Conservation (phyloP, 2,329 filamentous ascomycete genomes). For the Aureobasidium subglaciale region DNA sequence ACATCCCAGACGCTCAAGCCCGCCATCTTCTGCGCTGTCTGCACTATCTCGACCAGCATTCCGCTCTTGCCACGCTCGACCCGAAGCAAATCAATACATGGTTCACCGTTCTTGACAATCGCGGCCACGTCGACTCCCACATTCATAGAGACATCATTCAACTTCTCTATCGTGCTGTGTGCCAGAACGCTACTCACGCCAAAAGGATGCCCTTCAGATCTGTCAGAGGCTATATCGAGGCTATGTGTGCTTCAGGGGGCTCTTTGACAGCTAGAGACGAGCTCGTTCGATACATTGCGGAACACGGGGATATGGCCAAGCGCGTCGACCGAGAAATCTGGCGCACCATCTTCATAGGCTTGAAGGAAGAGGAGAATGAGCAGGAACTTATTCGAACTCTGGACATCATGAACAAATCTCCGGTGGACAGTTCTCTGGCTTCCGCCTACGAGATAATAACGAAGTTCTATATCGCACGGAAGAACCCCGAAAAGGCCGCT, state of each 20-base stretch:
- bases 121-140: not conserved
- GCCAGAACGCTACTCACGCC: not conserved
- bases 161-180: not conserved
- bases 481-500: slow-evolving; percentile 56
- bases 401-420: slow-evolving; percentile 40
- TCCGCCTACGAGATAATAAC: slow-evolving; percentile 29
- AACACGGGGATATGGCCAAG: no score
- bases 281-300: not conserved
- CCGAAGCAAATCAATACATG: not conserved
- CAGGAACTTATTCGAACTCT: slow-evolving; percentile 51
- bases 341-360: slow-evolving; percentile 43
- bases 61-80: not conserved
- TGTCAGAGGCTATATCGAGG: not conserved
- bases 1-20: slow-evolving; percentile 61
- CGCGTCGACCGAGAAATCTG: no score
- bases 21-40: slow-evolving; percentile 54
- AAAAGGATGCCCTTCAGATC: no score
- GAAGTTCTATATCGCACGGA: slow-evolving; percentile 52
- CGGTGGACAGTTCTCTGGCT: not conserved
- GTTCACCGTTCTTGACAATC: not conserved
- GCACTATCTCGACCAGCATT: slow-evolving; percentile 47
- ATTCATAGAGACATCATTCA: not conserved
- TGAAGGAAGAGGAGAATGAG: slow-evolving; percentile 54
- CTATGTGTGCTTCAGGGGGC: not conserved
- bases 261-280: slow-evolving; percentile 1